Conservation (phyloP, 2,329 filamentous ascomycete species). For the Fusarium chaquense region DNA sequence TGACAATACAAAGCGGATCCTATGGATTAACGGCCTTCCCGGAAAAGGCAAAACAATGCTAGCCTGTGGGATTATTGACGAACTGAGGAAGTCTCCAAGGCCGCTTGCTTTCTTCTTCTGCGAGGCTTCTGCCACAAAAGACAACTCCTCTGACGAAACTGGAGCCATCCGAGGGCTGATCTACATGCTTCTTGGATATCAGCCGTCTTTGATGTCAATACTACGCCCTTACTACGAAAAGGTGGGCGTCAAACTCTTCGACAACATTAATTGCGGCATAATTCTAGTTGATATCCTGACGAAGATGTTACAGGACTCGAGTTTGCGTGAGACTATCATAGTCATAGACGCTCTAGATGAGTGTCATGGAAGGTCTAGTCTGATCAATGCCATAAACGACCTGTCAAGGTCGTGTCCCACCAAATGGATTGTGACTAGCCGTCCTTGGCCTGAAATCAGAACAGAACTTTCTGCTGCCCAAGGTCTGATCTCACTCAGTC, state of each 20-base stretch:
- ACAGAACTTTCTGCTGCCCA: not conserved
- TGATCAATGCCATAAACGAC: not conserved
- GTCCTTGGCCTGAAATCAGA: not conserved
- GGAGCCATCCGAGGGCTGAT: not conserved
- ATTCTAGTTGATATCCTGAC: not conserved
- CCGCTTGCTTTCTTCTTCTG: not conserved
- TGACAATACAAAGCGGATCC: not conserved
- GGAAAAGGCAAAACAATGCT: constrained; percentile 2
- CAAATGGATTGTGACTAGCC: not conserved
- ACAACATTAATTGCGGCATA: not conserved
- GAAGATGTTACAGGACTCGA: not conserved
- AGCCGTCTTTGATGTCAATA: not conserved
- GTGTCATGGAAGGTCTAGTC: not conserved
- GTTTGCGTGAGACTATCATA: not conserved
- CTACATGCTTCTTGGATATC: not conserved
- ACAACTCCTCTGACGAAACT: no score
- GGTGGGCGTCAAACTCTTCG: not conserved
- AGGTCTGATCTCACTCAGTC: not conserved
- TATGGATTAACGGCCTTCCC: not conserved
- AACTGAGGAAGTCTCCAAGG: not conserved
- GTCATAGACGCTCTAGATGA: not conserved
- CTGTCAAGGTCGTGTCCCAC: not conserved
- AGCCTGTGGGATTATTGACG: not conserved
- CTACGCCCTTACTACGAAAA: not conserved
- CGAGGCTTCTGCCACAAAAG: no score